Base-by-base conservation (phyloP, 2,329 filamentous ascomycete genomes). In the Cladosporium sp. region DNA sequence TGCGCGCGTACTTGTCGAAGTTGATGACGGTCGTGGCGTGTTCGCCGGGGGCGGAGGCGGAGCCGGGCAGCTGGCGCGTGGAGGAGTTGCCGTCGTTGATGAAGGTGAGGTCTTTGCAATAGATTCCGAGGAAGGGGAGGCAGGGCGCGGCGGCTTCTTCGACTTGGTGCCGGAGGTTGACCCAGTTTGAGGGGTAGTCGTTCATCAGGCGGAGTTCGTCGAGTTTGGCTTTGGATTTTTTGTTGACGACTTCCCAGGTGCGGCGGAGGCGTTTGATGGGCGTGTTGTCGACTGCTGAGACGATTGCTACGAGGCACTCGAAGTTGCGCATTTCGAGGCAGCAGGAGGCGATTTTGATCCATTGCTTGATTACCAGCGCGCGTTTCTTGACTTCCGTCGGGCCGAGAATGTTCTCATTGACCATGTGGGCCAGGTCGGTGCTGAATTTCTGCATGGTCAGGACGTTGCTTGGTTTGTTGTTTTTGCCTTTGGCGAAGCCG, bases 1-100 rank as follows among this genome's bases (percentile, higher is more conserved):
- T 97, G 59, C 90, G 88, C 61, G 84, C 86, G 67, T 97, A 90
- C 72, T 97, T 97, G 75, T 97, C 92, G 62, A 96, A 97, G 71
- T 98, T 98, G 76, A 98, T 89, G 27, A 97, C 88, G 0, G 83
- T 82, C 61, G 88, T 78, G 20, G 82, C 79, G 22, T 74, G 71
- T 25, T 83, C 78, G n/a, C 15, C 7, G 18, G 19, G 18, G 7
- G 76, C 74, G 6, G 75, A 73, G 30, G 71, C 68, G n/a, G 56
- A 71, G 51, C 65, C 77, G 64, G 81, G 80, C 16, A 95, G 79
- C 60, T 85, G 85, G 61, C 92, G 88, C 2, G 85, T 91, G 4
- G 88, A 82, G 29, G 88, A 86, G 67, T 97, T 97, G 54, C 93
- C 93, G 56, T 92, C 90, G 64, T 97, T 90, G 49, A 95, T 86